Evolutionary conservation across 2,329 filamentous ascomycete species (phyloP).

Genomic region (Coniochaeta prunicola): DNA sequence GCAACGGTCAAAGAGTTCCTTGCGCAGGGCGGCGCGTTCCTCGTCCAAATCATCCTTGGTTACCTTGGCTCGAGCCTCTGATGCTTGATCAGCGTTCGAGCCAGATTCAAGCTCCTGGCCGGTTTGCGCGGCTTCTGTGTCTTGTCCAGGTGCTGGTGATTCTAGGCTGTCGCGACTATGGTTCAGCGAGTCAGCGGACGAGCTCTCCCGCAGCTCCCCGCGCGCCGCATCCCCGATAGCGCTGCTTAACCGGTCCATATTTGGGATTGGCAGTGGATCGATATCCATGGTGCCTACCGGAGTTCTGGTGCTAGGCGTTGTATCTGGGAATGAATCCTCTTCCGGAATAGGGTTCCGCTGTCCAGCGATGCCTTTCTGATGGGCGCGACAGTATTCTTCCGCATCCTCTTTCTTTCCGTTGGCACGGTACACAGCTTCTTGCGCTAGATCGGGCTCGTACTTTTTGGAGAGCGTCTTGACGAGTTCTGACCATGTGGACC

Average conservation of each 20-base stretch:
- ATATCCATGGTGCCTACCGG: conserved; percentile 6
- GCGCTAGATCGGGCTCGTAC: conserved; percentile 54
- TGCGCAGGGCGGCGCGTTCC: conserved; percentile 63
- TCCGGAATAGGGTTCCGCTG: conserved; percentile 60
- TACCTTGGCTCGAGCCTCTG: conserved; percentile 25
- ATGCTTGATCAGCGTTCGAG: conserved; percentile 10
- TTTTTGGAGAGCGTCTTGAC: conserved; percentile 23
- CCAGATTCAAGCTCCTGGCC: conserved; percentile 16
- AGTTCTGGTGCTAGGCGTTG: conserved; percentile 11
- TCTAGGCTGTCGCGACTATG: conserved; percentile 10
- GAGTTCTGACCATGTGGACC: conserved; percentile 29
- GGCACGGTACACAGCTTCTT: conserved; percentile 77
- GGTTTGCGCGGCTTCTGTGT: conserved; percentile 14
- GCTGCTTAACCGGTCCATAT: conserved; percentile 15
- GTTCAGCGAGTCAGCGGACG: conserved; percentile 17
- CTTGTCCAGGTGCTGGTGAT: conserved; percentile 9
- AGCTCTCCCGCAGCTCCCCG: conserved; percentile 11
- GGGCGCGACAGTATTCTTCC: conserved; percentile 67
- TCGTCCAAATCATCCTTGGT: conserved; percentile 76
- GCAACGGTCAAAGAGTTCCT: conserved; percentile 79
- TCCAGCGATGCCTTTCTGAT: conserved; percentile 49
- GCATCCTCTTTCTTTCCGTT: conserved; percentile 57
- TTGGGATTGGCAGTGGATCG: conserved; percentile 22
- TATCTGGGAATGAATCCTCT: conserved; percentile 39
- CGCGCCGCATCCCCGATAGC: conserved; percentile 14